Base-by-base conservation (phyloP, 2,329 filamentous ascomycete species). In the Apiospora pterosperma region DNA sequence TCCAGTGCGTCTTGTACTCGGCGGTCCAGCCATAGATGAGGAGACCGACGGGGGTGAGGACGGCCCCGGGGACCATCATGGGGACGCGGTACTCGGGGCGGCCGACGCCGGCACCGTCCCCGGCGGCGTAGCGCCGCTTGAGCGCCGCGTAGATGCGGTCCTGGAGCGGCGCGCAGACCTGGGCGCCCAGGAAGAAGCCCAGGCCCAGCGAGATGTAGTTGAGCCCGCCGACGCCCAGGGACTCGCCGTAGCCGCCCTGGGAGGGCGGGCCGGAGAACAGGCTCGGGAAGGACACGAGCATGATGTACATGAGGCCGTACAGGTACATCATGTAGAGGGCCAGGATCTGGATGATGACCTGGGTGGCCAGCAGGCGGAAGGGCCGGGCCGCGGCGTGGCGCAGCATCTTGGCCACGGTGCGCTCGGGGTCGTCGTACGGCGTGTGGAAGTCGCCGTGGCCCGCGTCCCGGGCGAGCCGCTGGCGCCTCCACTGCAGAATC, bases 401-500 rank as follows among this genome's bases (percentile, higher is more conserved):
- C 73, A 75, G 79, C 36, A 65, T 79, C 70, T 69, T 73, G 65
- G 7, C 74, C 44, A 72, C 38, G 5, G 73, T 75, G n/a, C 67
- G 64, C 52, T 75, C 72, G 6, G 75, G 75, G 41, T 76, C 75
- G 55, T 89, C 89, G 72, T 85, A 84, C 34, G 88, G 81, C 3
- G 86, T 84, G 61, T 77, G 73, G 70, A 81, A 70, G 1, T 48
- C 66, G 3, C 63, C 42, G 68, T 90, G 90, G 31, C 84, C 85
- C 1, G 87, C 90, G 67, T 85, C 80, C 66, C 82, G 81, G 64
- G 82, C 79, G n/a, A 90, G 79, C n/a, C 78, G 81, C 59, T 80
- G 75, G 44, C 87, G 86, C 73, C 88, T 90, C 67, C 81, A 77
- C 34, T 80, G 75, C 2, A 92, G 82, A 5, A 93, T 81, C 21